Conservation (phyloP, 805 yeast genomes). For the Dipodascopsis uninucleata region DNA sequence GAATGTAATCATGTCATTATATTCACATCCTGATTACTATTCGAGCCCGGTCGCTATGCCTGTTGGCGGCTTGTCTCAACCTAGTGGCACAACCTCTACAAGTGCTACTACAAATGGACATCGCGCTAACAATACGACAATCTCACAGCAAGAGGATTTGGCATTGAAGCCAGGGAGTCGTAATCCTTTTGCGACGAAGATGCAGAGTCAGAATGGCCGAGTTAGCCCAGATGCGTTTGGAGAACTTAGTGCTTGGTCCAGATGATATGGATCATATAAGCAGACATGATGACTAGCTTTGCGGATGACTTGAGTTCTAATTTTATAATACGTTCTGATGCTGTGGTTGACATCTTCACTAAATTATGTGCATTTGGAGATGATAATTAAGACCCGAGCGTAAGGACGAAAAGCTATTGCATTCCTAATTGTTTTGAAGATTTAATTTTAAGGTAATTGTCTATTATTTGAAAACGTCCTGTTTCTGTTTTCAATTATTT, state of each 20-base stretch:
- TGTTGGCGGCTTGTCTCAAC: slow-evolving; percentile 3
- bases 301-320: too few species aligned
- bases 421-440: neutral
- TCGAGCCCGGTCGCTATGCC: slow-evolving; percentile 27
- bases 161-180: slow-evolving; percentile 16
- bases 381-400: neutral
- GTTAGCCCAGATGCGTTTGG: slow-evolving; percentile 31
- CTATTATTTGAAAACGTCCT: too few species aligned
- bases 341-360: neutral
- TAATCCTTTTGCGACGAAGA: slow-evolving; percentile 21
- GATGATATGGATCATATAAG: too few species aligned
- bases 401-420: neutral
- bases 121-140: neutral
- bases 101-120: neutral
- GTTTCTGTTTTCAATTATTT: too few species aligned
- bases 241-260: slow-evolving; percentile 24
- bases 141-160: neutral
- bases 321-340: slow-evolving; percentile 3
- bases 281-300: too few species aligned
- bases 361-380: neutral
- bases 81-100: slow-evolving; percentile 2
- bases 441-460: too few species aligned
- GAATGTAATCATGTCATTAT: slow-evolving; percentile 24
- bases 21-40: slow-evolving; percentile 24
- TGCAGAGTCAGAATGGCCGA: slow-evolving; percentile 16